These are phyloP conservation scores for Castanospermum australe DNA, from an alignment of 306 rosid species.

Conservation along the genomic window DNA sequence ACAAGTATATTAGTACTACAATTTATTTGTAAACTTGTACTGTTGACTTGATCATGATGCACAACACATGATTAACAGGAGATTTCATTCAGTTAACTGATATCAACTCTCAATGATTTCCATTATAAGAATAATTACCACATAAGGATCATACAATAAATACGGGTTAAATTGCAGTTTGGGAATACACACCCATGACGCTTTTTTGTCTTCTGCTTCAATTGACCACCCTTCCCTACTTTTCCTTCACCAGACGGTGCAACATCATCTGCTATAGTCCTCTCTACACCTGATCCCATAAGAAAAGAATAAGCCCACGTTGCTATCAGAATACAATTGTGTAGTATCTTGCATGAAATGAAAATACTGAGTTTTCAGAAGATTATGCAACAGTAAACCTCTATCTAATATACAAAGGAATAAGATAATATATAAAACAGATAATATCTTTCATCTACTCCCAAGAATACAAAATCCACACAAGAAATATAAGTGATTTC, in stretches of 20 bases:
- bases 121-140: not conserved
- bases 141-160: constrained; percentile 11
- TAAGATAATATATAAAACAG: not conserved
- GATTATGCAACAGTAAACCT: constrained; percentile 20
- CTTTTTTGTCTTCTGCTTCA: constrained; percentile 68
- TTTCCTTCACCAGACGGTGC: constrained; percentile 61
- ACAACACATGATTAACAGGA: constrained; percentile 11
- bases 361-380: constrained; percentile 22
- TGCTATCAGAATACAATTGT: constrained; percentile 11
- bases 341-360: constrained; percentile 14
- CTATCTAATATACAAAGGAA: not conserved
- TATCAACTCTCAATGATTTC: constrained; percentile 5
- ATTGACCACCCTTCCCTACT: constrained; percentile 58
- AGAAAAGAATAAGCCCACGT: constrained; percentile 10
- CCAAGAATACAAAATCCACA: not conserved
- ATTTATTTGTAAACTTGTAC: not conserved
- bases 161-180: constrained; percentile 11
- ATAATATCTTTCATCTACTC: not conserved
- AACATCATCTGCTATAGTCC: constrained; percentile 50
- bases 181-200: constrained; percentile 78
- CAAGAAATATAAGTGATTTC: not conserved
- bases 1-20: not conserved
- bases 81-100: constrained; percentile 10
- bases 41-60: not conserved
- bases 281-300: constrained; percentile 50